Evolutionary conservation across 169 alveolate genomes (phyloP), one percentile per base, ranked within the genome.

Genomic region (Plasmodium falciparum): DNA sequence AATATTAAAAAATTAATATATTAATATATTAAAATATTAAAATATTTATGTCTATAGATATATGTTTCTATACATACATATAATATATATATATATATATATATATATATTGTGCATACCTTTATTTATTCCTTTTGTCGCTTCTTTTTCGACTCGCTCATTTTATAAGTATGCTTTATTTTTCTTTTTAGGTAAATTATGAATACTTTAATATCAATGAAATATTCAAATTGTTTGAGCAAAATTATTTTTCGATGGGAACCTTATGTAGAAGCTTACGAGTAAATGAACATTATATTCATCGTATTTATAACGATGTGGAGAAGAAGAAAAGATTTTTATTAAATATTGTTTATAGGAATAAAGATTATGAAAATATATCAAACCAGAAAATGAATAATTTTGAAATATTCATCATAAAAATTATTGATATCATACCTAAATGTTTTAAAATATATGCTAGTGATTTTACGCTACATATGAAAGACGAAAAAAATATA

Each of bases 311-410:
- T 29, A 67, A 80, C 26, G 43, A 62, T 2, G 71, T 43, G 2
- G 47, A 39, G 20, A 63, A 65, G 49, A 80, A 69, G 58, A 80
- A 73, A 67, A 67, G 50, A 69, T 69, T 20, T 66, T 52, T 80
- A 67, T 47, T 59, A 39, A 69, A 54, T 29, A 80, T 80, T 67
- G 78, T 80, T 29, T 80, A 80, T 49, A 80, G 70, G 47, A 80
- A 67, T 69, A 80, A 80, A 54, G 52, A 80, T 80, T 80, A 80
- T 26, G 52, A 66, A 56, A 80, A 85, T 56, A 69, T 80, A 62
- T 56, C 71, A 26, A 80, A 80, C 59, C 90, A 80, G n/a, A 80
- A 80, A 54, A 80, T 80, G 90, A 80, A 80, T 56, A 80, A 80
- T 80, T 80, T 67, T 69, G 90, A 80, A 80, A 80, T 80, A 67